A percentile compares a stretch with the other conserved stretches of the same genome.
These are phyloP conservation scores for Isatis lusitanica DNA, from an alignment of 441 rosid species.

Conservation along the genomic window DNA sequence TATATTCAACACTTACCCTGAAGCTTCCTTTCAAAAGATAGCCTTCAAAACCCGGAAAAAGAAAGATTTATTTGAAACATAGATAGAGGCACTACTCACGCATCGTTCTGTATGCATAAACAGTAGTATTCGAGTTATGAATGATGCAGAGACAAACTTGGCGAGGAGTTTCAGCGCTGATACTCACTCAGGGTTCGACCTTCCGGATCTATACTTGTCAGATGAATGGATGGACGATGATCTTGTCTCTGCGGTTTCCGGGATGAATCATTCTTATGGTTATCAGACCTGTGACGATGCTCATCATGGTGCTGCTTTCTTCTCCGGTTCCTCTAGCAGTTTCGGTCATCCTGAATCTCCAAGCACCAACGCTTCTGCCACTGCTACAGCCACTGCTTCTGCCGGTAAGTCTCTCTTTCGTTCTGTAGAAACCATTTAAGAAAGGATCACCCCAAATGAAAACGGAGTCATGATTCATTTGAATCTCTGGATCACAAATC, in stretches of 20 bases:
- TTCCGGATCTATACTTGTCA: constrained; percentile 47
- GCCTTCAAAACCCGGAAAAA: constrained; percentile 1
- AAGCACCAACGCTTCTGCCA: constrained; percentile 19
- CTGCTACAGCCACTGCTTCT: constrained; percentile 22
- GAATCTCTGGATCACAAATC: not conserved
- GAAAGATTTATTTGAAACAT: not conserved
- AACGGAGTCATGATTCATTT: constrained; percentile 6
- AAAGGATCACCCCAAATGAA: not conserved
- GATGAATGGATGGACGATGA: constrained; percentile 62
- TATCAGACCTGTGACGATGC: constrained; percentile 41
- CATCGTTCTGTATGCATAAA: constrained; percentile 2
- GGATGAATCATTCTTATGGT: constrained; percentile 39
- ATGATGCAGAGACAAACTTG: constrained; percentile 21
- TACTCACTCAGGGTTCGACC: constrained; percentile 43
- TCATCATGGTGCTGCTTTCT: constrained; percentile 14
- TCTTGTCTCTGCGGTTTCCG: constrained; percentile 40
- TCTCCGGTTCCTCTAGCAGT: constrained; percentile 37
- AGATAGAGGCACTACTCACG: not conserved
- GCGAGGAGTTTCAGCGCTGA: constrained; percentile 32
- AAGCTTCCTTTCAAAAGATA: constrained; percentile 21
- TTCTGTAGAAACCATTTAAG: not conserved
- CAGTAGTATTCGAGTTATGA: constrained; percentile 10
- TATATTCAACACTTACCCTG: constrained; percentile 10
- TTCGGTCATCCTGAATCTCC: constrained; percentile 19
- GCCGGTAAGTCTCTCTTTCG: constrained; percentile 39